These are phyloP conservation scores for Collybia nuda DNA, from an alignment of 768 basidiomycete genomes.

Conservation along the genomic window DNA sequence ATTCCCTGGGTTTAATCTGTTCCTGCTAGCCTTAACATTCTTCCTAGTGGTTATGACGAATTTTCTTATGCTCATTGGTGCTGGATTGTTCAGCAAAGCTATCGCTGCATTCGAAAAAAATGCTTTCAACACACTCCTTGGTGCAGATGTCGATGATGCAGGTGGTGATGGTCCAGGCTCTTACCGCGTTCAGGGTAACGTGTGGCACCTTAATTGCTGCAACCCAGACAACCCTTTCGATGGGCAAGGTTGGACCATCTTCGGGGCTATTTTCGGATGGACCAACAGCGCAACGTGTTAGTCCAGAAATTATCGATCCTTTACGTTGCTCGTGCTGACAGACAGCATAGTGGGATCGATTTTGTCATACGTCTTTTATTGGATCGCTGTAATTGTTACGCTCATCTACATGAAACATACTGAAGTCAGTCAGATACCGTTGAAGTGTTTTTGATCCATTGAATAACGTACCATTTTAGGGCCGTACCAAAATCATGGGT, in stretches of 20 bases:
- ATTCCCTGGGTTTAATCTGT: neutral
- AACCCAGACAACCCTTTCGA: slow-evolving; percentile 54
- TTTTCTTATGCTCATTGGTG: slow-evolving; percentile 89
- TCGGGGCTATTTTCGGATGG: slow-evolving; percentile 87
- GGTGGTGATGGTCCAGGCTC: slow-evolving; percentile 80
- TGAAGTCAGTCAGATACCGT: slow-evolving; percentile 35
- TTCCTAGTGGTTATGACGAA: slow-evolving; percentile 94
- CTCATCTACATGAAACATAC: slow-evolving; percentile 69
- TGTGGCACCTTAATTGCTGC: slow-evolving; percentile 89
- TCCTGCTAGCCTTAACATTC: slow-evolving; percentile 62
- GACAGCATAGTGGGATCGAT: slow-evolving; percentile 62
- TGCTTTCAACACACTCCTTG: slow-evolving; percentile 66
- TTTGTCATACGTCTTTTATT: slow-evolving; percentile 90
- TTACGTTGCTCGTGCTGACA: neutral
- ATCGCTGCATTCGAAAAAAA: slow-evolving; percentile 73
- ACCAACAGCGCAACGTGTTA: slow-evolving; percentile 75
- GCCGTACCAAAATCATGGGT: slow-evolving; percentile 63
- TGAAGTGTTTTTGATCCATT: neutral
- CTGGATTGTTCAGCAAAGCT: slow-evolving; percentile 86
- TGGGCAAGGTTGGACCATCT: slow-evolving; percentile 73
- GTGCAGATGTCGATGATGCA: slow-evolving; percentile 68
- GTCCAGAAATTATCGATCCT: slow-evolving; percentile 13
- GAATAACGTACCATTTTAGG: slow-evolving; percentile 35
- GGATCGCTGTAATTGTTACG: slow-evolving; percentile 74
- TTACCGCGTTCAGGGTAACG: slow-evolving; percentile 76